A percentile compares a stretch with the other conserved stretches of the same genome.
Conservation (phyloP, 2,329 filamentous ascomycete genomes). For the Diaporthe ilicicola region DNA sequence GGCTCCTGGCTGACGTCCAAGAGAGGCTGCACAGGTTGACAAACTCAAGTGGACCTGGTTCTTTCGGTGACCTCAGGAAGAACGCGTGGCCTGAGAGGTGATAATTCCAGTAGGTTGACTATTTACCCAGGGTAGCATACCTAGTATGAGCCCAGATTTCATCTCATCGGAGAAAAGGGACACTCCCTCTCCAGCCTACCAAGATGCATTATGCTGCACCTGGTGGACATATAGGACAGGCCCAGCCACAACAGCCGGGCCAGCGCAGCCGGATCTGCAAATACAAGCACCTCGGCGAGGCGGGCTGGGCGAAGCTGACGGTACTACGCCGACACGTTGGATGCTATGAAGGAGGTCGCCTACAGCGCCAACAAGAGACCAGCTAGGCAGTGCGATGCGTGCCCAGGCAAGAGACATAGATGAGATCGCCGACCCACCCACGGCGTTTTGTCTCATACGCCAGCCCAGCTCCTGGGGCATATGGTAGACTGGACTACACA, state of each 20-base stretch:
- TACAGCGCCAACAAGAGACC: not conserved
- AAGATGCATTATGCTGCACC: not conserved
- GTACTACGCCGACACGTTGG: not conserved
- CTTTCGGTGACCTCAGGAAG: too few relatives aligned
- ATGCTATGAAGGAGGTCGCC: not conserved
- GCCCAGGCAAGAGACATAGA: not conserved
- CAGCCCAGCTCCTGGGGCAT: not conserved
- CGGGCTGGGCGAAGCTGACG: not conserved
- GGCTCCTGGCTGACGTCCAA: too few relatives aligned
- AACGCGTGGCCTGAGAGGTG: too few relatives aligned
- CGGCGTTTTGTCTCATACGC: too few relatives aligned
- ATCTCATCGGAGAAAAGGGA: slow-evolving; percentile 11
- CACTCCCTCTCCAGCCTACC: not conserved
- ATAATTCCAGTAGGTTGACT: too few relatives aligned
- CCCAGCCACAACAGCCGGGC: not conserved
- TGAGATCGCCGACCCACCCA: too few relatives aligned
- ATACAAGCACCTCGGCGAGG: not conserved
- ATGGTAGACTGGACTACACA: too few relatives aligned
- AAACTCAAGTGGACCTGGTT: too few relatives aligned
- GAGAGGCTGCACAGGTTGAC: too few relatives aligned
- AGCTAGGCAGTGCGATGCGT: not conserved
- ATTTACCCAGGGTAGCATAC: not conserved
- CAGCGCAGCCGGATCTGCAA: not conserved
- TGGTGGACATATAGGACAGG: not conserved
- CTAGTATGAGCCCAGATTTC: not conserved